Base-by-base conservation (phyloP, 305 asterid genomes). In the Salvia sclarea region DNA sequence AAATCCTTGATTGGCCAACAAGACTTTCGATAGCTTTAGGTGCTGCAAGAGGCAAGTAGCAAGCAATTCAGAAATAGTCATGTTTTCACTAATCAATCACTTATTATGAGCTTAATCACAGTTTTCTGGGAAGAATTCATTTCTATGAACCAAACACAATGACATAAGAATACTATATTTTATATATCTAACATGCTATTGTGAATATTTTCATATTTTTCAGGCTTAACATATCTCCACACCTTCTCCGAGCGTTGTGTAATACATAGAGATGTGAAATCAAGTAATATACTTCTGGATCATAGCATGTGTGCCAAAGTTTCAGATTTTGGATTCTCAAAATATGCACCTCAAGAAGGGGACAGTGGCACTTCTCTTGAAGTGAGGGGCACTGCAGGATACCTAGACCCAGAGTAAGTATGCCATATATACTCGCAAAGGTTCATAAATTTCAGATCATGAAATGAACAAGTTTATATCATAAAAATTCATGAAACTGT, bases 361-460 rank as follows among this genome's bases (percentile, higher is more conserved):
- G 97, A 91, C 61, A 91, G 96, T 54, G 85, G 81, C 61, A 86
- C 95, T 66, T 88, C 96, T 61, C 75, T 91, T 60, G 97, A 91
- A 91, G 93, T 91, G 73, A 82, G 96, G 75, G 97, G 95, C 2
- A 88, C 97, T 10, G 97, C 96, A 18, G 97, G 97, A 66, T 91
- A 91, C 83, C 72, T 91, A 81, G 96, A 91, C 69, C 97, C 97
- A 22, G 97, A 91, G 97, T 91, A 89, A 91, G 97, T 84, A 64
- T 52, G 28, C 47, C 30, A 3, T 66, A 43, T 45, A 31, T 21
- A n/a, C n/a, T n/a, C n/a, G 37, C 52, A 40, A 41, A n/a, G 28
- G 13, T 21, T 44, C 20, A 14, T 45, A 14, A 64, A 20, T 61
- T 54, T 25, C 55, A 24, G 41, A 40, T 31, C 64, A 33, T 9